Evolutionary conservation across 306 rosid species (phyloP).

Genomic region (Cicer yamashitae): DNA sequence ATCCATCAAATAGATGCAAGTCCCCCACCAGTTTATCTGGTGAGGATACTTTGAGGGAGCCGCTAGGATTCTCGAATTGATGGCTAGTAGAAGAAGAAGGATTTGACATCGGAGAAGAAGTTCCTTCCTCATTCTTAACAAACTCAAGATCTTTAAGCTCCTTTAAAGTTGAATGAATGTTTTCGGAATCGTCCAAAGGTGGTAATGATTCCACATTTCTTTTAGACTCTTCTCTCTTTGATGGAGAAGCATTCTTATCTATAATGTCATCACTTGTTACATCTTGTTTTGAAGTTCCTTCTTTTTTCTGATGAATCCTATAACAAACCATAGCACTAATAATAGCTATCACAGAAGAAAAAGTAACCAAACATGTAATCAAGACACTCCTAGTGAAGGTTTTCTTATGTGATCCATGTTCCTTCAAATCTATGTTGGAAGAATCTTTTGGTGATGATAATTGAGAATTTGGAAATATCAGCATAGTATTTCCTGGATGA

Average conservation of each 20-base stretch:
- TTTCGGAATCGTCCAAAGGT: constrained; percentile 47
- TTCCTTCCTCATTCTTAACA: constrained; percentile 52
- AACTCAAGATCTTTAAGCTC: constrained; percentile 50
- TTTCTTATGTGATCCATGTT: constrained; percentile 51
- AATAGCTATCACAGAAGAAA: constrained; percentile 56
- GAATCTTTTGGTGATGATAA: constrained; percentile 52
- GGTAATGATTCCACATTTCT: constrained; percentile 52
- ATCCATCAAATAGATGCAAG: constrained; percentile 70
- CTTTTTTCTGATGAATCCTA: constrained; percentile 47
- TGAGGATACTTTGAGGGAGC: constrained; percentile 53
- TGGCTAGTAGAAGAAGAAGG: constrained; percentile 67
- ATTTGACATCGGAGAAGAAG: constrained; percentile 59
- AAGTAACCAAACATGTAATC: constrained; percentile 62
- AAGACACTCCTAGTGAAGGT: constrained; percentile 59
- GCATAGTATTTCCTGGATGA: constrained; percentile 75
- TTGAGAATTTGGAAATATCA: constrained; percentile 55
- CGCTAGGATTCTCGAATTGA: constrained; percentile 53
- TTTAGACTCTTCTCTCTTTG: constrained; percentile 45
- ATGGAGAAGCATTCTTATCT: constrained; percentile 51
- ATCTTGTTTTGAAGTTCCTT: constrained; percentile 47
- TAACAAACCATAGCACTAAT: constrained; percentile 51
- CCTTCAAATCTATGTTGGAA: constrained; percentile 44
- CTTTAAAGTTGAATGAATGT: constrained; percentile 43
- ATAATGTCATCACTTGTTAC: constrained; percentile 44
- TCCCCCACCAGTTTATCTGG: constrained; percentile 71